These are phyloP conservation scores for Yarrowia sp. DNA, from an alignment of 805 yeast genomes.

Conservation along the genomic window DNA sequence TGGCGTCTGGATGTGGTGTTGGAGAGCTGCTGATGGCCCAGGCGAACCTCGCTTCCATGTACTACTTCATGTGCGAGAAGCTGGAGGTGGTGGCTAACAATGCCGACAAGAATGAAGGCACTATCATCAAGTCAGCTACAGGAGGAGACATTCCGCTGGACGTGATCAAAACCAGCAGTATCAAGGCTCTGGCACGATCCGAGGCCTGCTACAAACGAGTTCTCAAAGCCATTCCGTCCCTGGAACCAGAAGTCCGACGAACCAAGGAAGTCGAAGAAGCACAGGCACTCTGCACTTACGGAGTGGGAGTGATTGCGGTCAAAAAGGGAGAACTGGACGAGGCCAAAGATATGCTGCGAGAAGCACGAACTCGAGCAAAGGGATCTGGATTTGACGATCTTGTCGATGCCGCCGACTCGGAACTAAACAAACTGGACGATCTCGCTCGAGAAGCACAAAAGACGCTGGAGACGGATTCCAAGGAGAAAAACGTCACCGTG, in stretches of 20 bases:
- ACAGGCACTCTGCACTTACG: slow-evolving; percentile 77
- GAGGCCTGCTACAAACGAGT: slow-evolving; percentile 42
- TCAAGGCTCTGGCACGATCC: slow-evolving; percentile 24
- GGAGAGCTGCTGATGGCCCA: slow-evolving; percentile 57
- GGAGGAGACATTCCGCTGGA: background rate
- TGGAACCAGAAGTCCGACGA: slow-evolving; percentile 40
- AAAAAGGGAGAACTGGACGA: slow-evolving; percentile 53
- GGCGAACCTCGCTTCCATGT: slow-evolving; percentile 59
- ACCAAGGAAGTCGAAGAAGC: slow-evolving; percentile 55
- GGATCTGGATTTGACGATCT: slow-evolving; percentile 63
- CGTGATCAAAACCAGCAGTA: background rate
- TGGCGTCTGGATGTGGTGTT: slow-evolving; percentile 63
- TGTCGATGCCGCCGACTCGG: slow-evolving; percentile 61
- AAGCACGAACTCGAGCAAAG: slow-evolving; percentile 66
- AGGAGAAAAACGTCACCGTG: background rate
- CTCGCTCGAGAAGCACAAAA: background rate
- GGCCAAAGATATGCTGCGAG: slow-evolving; percentile 61
- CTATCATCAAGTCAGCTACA: background rate
- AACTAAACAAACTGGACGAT: slow-evolving; percentile 51
- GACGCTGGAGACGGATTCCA: background rate
- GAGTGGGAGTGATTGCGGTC: slow-evolving; percentile 75
- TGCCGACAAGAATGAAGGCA: background rate
- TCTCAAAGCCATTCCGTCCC: slow-evolving; percentile 43
- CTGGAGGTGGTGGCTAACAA: slow-evolving; percentile 41
- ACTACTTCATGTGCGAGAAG: slow-evolving; percentile 64